A percentile compares a stretch with the other conserved stretches of the same genome.
phyloP scores from a whole-genome alignment of 495 filamentous ascomycete genomes.

The Emericellopsis terricola region DNA sequence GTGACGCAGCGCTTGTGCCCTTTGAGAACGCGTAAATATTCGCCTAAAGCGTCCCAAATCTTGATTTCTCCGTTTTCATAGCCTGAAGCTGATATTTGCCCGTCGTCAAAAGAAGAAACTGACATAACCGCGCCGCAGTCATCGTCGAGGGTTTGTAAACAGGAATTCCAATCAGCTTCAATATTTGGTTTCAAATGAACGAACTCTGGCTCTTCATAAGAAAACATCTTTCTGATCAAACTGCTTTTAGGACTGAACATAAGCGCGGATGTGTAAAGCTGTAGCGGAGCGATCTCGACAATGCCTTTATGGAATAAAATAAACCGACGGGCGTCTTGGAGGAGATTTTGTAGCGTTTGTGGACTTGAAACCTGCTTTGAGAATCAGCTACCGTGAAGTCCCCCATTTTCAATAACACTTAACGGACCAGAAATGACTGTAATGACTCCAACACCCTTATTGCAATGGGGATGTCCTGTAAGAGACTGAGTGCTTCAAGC shows the following conservation, averaged over 20 bases:
- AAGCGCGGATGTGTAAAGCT: slow-evolving; percentile 8
- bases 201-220: slow-evolving; percentile 2
- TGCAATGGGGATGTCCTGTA: neutral
- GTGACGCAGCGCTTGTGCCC: slow-evolving; percentile 1
- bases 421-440: neutral
- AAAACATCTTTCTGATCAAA: slow-evolving; percentile 1
- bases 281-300: slow-evolving; percentile 7
- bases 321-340: slow-evolving; percentile 7
- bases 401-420: neutral
- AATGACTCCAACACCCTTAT: slow-evolving; percentile 1
- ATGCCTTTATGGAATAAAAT: slow-evolving; percentile 3
- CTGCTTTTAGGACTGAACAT: slow-evolving; percentile 5
- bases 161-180: slow-evolving; percentile 3
- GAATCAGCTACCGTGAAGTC: neutral
- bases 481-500: slow-evolving; percentile 2
- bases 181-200: neutral
- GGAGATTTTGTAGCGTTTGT: neutral
- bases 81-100: neutral
- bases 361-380: too few species aligned
- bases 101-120: neutral
- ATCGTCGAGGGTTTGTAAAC: slow-evolving; percentile 6
- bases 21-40: slow-evolving; percentile 2
- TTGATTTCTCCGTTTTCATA: too few species aligned
- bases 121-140: neutral
- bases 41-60: slow-evolving; percentile 5